These are phyloP conservation scores for Hericium erinaceus DNA, from an alignment of 768 basidiomycete genomes.

Conservation along the genomic window DNA sequence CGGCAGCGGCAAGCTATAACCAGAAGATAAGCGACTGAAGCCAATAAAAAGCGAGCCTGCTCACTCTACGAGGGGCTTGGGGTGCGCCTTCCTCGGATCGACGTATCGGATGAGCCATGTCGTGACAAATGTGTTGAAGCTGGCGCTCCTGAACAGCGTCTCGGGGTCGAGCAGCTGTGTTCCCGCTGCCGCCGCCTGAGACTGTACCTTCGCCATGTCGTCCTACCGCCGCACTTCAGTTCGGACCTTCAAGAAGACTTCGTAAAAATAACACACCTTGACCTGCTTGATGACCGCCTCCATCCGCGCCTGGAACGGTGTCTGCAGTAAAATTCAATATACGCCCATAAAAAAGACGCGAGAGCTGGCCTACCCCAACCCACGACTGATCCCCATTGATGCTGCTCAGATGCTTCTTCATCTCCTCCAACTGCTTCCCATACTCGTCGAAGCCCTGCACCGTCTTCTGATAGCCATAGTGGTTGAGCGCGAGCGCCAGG, in stretches of 20 bases:
- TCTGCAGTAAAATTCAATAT: slow-evolving; percentile 29
- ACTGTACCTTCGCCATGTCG: slow-evolving; percentile 60
- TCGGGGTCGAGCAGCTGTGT: slow-evolving; percentile 85
- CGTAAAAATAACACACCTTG: slow-evolving; percentile 40
- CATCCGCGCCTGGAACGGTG: slow-evolving; percentile 64
- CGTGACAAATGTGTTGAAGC: slow-evolving; percentile 84
- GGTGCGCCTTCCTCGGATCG: slow-evolving; percentile 74
- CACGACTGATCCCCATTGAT: slow-evolving; percentile 71
- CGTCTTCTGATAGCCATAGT: slow-evolving; percentile 80
- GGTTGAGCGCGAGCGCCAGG: slow-evolving; percentile 76
- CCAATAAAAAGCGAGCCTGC: slow-evolving; percentile 20
- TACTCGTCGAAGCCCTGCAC: slow-evolving; percentile 69
- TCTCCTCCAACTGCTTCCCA: slow-evolving; percentile 65
- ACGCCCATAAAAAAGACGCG: background rate
- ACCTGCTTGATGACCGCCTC: slow-evolving; percentile 69
- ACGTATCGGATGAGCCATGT: slow-evolving; percentile 90
- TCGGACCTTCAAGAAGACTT: background rate
- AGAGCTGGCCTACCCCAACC: slow-evolving; percentile 54
- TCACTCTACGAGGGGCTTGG: slow-evolving; percentile 56
- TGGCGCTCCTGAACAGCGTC: slow-evolving; percentile 65
- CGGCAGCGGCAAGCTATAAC: slow-evolving; percentile 72
- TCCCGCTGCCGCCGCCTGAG: slow-evolving; percentile 73
- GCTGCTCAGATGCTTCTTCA: slow-evolving; percentile 68
- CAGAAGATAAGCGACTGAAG: background rate
- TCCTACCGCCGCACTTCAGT: slow-evolving; percentile 27